Base-by-base conservation (phyloP, 169 alveolate species). In the Plasmodium sp. region DNA sequence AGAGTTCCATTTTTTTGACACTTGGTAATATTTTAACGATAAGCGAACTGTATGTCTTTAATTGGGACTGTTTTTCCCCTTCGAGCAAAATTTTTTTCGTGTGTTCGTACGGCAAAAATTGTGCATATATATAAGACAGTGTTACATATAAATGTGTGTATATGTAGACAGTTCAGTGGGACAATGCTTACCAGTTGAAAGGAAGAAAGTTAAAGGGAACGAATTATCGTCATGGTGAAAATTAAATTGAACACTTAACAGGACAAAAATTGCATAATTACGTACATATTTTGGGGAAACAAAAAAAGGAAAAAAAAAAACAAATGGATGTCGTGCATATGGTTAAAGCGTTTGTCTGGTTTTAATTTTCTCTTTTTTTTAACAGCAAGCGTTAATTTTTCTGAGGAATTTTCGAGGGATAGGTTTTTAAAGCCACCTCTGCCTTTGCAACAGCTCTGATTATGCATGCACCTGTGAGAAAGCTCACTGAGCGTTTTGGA, bases 1-100 rank as follows among this genome's bases (percentile, higher is more conserved):
- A 2, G 16, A 74, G 5, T 85, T 85, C 67, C 93, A 85, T 85
- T 85, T 74, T 85, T 34, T 41, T 39, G 71, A 84, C 73, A 22
- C 2, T 62, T 67, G n/a, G 51, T 43, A 80, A 12, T 51, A 33
- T 51, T 51, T 54, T 56, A 82, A 82, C 41, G 90, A 56, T 34
- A 18, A 73, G 7, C 9, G 12, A 33, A 16, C 39, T 39, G 58
- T 54, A 58, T 18, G 77, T 82, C 51, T 56, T 6, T 7, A 48
- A 51, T 6, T 56, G 45, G 72, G 72, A 82, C 14, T 45, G 16
- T 56, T 62, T 62, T 62, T 27, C 34, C 75, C 36, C 31, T 36
- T 62, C 12, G 14, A n/a, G 34, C 14, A 62, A 18, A 18, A 5
- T 62, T 3, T 62, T 34, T 27, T 62, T 12, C n/a, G n/a, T 62